Evolutionary conservation across 768 basidiomycete species (phyloP), one percentile per base, ranked within the genome.

Genomic region (Termitomyces sp.): DNA sequence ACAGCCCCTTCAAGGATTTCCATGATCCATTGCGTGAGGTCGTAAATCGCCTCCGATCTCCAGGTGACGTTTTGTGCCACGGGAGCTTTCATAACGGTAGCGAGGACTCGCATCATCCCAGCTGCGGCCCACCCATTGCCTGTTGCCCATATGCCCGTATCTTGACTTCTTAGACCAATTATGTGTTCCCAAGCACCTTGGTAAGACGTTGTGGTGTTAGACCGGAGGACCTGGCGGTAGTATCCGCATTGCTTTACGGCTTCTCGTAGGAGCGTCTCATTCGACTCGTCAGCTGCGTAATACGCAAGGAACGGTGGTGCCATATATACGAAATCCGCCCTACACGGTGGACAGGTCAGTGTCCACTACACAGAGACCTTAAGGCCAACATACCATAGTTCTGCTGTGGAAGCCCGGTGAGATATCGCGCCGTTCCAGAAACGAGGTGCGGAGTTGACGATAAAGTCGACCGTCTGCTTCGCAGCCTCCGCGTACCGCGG

Each of bases 121-220:
- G 79, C 82, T 1, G 85, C 85, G 0, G 86, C 87, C 88, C 89
- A 90, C 0, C 72, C 88, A 62, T 90, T 90, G 4, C 83, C 83
- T 46, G 78, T 78, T 3, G 75, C 72, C 77, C 79, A 80, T 8
- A 79, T 53, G 2, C 78, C 77, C 0, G 68, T 61, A 53, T 80
- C 79, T n/a, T 63, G 49, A 52, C 58, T 68, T 37, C 67, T 48
- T 14, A 75, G 75, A 2, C 78, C 79, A n/a, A 74, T 63, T 46
- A 80, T 79, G 63, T 79, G 78, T 14, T 64, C 56, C 77, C 77
- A 80, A n/a, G 70, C 59, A 0, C 74, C 72, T 32, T 68, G 58
- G 13, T 59, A 64, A 46, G 56, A 24, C 18, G 27, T 27, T 7
- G 69, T 64, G 29, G 67, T 67, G 55, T 75, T 68, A 9, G 69